Percentiles rank a stretch among this genome's conserved stretches.
Evolutionary conservation across 371 early-diverging fungal species (phyloP).

Genomic region (Mortierella polycephala): DNA sequence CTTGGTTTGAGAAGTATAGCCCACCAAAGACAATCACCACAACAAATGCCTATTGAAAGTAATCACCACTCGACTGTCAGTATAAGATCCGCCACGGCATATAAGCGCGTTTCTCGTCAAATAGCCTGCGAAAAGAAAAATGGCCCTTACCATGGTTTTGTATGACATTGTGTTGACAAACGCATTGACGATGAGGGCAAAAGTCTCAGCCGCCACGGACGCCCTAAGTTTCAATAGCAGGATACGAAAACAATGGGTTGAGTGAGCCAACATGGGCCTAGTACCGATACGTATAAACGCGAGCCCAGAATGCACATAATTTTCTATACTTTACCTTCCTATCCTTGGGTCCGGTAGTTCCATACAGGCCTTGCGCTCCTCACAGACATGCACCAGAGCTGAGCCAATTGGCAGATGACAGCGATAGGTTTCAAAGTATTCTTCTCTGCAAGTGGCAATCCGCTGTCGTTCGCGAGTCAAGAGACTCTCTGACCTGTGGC

Average conservation of each 20-base stretch:
- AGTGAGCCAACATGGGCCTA: neutral
- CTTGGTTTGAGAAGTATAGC: slow-evolving; percentile 38
- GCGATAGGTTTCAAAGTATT: neutral
- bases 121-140: neutral
- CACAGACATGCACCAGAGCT: neutral
- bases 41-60: slow-evolving; percentile 23
- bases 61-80: too few species aligned
- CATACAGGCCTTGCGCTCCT: slow-evolving; percentile 3
- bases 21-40: slow-evolving; percentile 41
- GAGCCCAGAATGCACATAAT: too few species aligned
- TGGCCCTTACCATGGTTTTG: slow-evolving; percentile 41
- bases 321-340: slow-evolving; percentile 12
- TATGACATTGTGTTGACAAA: slow-evolving; percentile 44
- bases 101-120: too few species aligned
- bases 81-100: too few species aligned
- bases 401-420: neutral
- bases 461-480: neutral
- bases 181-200: slow-evolving; percentile 35
- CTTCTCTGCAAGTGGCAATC: slow-evolving; percentile 5
- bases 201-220: slow-evolving; percentile 32
- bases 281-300: too few species aligned
- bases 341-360: slow-evolving; percentile 9
- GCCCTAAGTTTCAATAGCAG: slow-evolving; percentile 8
- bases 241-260: neutral
- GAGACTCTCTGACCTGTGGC: slow-evolving; percentile 3